Percentiles rank a stretch among this genome's conserved stretches.
phyloP scores from a whole-genome alignment of 257 asterid species.

The Penstemon newberryi region DNA sequence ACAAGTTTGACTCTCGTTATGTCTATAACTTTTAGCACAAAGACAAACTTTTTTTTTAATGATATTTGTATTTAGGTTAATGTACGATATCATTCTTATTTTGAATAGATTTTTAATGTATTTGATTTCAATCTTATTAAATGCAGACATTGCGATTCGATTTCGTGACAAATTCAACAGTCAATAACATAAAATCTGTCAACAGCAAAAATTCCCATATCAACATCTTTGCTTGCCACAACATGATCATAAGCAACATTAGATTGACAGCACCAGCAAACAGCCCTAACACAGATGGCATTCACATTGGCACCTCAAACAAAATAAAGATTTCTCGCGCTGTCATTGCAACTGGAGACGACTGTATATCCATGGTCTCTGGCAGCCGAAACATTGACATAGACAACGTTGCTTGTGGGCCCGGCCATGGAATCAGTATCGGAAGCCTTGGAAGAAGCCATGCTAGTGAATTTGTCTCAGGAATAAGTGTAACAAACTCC shows the following conservation, averaged over 20 bases:
- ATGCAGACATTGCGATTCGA: conserved; percentile 63
- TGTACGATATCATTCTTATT: neutral
- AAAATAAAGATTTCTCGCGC: conserved; percentile 36
- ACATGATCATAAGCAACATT: conserved; percentile 41
- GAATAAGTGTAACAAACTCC: conserved; percentile 41
- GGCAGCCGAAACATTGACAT: conserved; percentile 54
- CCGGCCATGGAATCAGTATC: conserved; percentile 78
- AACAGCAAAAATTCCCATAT: conserved; percentile 70
- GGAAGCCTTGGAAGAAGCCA: conserved; percentile 58
- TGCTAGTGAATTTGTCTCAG: conserved; percentile 37
- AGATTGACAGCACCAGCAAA: conserved; percentile 48
- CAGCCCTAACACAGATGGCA: conserved; percentile 80
- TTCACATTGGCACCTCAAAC: conserved; percentile 56
- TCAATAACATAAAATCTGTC: conserved; percentile 50
- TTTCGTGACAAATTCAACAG: conserved; percentile 48
- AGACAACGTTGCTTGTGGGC: conserved; percentile 51
- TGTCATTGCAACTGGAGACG: conserved; percentile 64
- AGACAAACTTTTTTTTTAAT: neutral
- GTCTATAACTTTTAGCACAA: no score
- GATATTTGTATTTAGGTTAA: neutral
- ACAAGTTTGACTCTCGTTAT: no score
- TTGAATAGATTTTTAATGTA: neutral
- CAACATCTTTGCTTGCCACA: conserved; percentile 56
- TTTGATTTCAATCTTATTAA: neutral
- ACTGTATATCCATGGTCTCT: conserved; percentile 63